Base-by-base conservation (phyloP, 2,329 filamentous ascomycete species). In the Zymoseptoria ardabiliae region DNA sequence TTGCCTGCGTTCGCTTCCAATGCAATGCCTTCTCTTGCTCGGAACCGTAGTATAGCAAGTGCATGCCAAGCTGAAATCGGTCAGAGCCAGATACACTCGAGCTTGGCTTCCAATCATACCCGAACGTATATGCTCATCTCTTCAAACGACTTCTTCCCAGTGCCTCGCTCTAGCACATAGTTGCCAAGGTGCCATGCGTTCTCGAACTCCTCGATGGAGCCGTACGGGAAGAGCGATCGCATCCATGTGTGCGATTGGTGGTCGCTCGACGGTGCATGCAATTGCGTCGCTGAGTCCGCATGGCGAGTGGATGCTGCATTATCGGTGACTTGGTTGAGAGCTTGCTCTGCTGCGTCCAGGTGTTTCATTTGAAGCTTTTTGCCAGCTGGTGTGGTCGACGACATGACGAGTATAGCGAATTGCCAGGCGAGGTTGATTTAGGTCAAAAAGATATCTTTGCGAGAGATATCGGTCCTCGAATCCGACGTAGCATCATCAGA, bases 41-140 rank as follows among this genome's bases (percentile, higher is more conserved):
- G 22, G 67, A 69, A 54, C 76, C 75, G 62, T 76, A 77, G 67
- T 77, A 77, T 17, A 77, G 69, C 28, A 76, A 64, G 58, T 77
- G 75, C 75, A 77, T 77, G 21, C 75, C 75, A 5, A 76, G 41
- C 62, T 64, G 49, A 4, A 48, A 49, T n/a, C 21, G 19, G 28
- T 52, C 20, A 57, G 30, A 13, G 25, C 50, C 20, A 45, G 17
- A 56, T 57, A 48, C 11, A 10, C 35, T 22, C 4, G 13, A 48
- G 13, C 17, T 28, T 20, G 8, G 4, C 23, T 53, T 8, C 28
- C 5, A 22, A 19, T 22, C 60, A 51, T 60, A 61, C 58, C 20
- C 75, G 70, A 48, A 77, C 75, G 61, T 76, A 77, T 60, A 77
- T 71, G 59, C 69, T 70, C 76, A 78, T 78, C 25, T 72, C 65